phyloP scores from a whole-genome alignment of 1,284 basidiomycete species.

The Sporisorium exsertum region DNA sequence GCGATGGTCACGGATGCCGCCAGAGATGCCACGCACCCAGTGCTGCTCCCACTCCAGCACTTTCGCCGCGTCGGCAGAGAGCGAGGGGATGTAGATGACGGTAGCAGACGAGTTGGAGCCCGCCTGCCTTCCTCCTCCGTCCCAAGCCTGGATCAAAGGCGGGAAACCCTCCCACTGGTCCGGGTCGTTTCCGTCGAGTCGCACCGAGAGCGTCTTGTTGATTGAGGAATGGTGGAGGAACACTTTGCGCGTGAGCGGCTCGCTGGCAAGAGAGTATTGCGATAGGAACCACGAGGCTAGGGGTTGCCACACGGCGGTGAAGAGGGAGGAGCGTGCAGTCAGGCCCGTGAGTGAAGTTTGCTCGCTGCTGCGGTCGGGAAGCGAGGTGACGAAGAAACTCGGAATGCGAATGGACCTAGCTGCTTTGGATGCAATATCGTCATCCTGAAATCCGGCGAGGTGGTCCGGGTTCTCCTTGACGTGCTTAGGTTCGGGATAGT shows the following conservation, averaged over 20 bases:
- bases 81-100: slow-evolving; percentile 26
- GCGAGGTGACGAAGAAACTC: slow-evolving; percentile 49
- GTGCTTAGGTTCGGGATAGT: slow-evolving; percentile 30
- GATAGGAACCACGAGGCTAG: slow-evolving; percentile 17
- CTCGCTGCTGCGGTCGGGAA: slow-evolving; percentile 26
- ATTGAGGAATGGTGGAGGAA: slow-evolving; percentile 45
- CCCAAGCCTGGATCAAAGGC: slow-evolving; percentile 44
- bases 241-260: slow-evolving; percentile 20
- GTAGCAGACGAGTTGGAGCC: slow-evolving; percentile 49
- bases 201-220: slow-evolving; percentile 38
- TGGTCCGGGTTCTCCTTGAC: slow-evolving; percentile 30
- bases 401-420: slow-evolving; percentile 35
- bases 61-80: slow-evolving; percentile 15
- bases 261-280: slow-evolving; percentile 16
- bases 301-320: slow-evolving; percentile 34
- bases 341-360: not conserved
- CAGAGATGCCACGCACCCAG: slow-evolving; percentile 49
- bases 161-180: slow-evolving; percentile 44
- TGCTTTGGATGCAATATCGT: slow-evolving; percentile 19
- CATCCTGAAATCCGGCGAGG: slow-evolving; percentile 33
- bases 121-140: slow-evolving; percentile 37
- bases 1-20: slow-evolving; percentile 35
- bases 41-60: slow-evolving; percentile 57
- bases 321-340: slow-evolving; percentile 19
- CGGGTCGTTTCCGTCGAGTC: slow-evolving; percentile 38